phyloP scores from a whole-genome alignment of 768 basidiomycete species.

The Sistotremastrum suecicum region DNA sequence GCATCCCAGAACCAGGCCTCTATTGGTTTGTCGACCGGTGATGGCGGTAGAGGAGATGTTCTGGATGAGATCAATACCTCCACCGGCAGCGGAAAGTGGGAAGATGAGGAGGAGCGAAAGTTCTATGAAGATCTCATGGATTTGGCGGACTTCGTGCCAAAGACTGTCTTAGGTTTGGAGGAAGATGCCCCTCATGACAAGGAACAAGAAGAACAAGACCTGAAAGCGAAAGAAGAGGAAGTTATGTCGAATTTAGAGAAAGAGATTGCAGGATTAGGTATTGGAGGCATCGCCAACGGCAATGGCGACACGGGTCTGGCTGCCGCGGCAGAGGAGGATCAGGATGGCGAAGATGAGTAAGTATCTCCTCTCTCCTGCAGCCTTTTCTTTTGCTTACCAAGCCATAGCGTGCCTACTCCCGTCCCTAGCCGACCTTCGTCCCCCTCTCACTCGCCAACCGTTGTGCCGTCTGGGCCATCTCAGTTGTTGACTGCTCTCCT shows the following conservation, averaged over 20 bases:
- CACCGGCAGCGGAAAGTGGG: conserved; percentile 76
- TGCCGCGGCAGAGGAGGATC: conserved; percentile 2
- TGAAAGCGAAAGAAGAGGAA: conserved; percentile 26
- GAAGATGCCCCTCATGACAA: conserved; percentile 17
- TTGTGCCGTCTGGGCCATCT: conserved; percentile 82
- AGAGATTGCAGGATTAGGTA: conserved; percentile 51
- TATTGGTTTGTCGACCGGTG: conserved; percentile 53
- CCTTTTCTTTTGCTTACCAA: not conserved
- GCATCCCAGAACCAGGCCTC: conserved; percentile 70
- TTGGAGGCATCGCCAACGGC: conserved; percentile 17
- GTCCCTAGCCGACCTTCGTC: conserved; percentile 49
- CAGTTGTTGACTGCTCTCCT: conserved; percentile 86
- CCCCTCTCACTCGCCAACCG: conserved; percentile 43
- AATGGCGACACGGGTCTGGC: not conserved
- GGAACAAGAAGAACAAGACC: conserved; percentile 16
- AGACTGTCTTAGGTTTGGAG: conserved; percentile 65
- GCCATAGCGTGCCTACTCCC: conserved; percentile 37
- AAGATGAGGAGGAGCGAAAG: conserved; percentile 88
- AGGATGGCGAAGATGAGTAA: conserved; percentile 31
- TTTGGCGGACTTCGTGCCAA: conserved; percentile 83
- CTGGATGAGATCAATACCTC: conserved; percentile 34
- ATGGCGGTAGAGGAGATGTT: conserved; percentile 35
- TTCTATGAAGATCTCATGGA: conserved; percentile 93
- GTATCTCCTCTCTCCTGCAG: conserved; percentile 6
- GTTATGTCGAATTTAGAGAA: conserved; percentile 55